Percentiles rank a stretch among this genome's conserved stretches.
phyloP scores from a whole-genome alignment of 2,329 filamentous ascomycete genomes.

The Aspergillus neotritici region DNA sequence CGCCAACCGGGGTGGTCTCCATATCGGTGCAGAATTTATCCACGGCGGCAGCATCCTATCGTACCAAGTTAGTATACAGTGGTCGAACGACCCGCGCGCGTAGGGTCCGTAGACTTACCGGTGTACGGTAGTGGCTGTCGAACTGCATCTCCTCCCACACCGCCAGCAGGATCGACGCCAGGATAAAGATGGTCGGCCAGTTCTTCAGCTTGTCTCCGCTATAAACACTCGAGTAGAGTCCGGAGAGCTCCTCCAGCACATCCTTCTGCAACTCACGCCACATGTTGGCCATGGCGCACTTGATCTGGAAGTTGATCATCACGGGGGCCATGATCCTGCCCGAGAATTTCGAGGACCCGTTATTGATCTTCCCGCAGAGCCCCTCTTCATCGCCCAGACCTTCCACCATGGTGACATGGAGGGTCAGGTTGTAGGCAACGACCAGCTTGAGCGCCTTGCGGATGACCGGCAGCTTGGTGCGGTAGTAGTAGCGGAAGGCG shows the following conservation, averaged over 20 bases:
- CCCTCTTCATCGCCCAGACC: conserved; percentile 74
- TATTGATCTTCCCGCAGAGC: conserved; percentile 76
- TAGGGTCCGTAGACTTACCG: conserved; percentile 33
- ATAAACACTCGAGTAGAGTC: conserved; percentile 95
- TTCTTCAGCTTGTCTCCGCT: conserved; percentile 96
- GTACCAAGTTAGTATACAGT: conserved; percentile 6
- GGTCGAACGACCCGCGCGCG: no score
- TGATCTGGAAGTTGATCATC: conserved; percentile 99
- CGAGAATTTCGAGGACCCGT: conserved; percentile 77
- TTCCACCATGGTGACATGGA: conserved; percentile 92
- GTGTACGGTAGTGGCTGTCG: conserved; percentile 91
- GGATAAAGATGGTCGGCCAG: conserved; percentile 98
- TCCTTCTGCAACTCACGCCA: conserved; percentile 97
- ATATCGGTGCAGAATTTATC: conserved; percentile 95
- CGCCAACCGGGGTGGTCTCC: conserved; percentile 91
- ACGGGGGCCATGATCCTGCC: conserved; percentile 90
- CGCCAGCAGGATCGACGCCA: conserved; percentile 83
- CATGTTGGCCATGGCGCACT: conserved; percentile 94
- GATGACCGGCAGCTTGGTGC: conserved; percentile 81
- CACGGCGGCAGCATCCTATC: conserved; percentile 66
- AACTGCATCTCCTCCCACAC: conserved; percentile 99
- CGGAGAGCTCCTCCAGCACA: conserved; percentile 86
- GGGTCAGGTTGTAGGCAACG: conserved; percentile 88
- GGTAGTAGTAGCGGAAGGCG: conserved; percentile 84
- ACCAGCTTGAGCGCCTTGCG: conserved; percentile 94